phyloP scores from a whole-genome alignment of 2,329 filamentous ascomycete species.

The Cordyceps militaris region DNA sequence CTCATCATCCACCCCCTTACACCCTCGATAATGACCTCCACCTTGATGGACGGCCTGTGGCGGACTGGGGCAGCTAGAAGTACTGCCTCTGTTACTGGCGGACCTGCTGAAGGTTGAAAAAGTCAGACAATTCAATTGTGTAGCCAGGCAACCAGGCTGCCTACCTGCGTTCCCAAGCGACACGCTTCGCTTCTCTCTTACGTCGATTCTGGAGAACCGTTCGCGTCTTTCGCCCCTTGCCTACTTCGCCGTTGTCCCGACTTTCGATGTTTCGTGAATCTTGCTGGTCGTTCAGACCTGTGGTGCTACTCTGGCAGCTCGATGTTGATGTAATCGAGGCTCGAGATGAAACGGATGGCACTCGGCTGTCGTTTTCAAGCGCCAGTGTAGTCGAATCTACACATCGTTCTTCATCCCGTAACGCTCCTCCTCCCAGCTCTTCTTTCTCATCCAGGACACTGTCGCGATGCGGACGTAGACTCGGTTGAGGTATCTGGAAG shows the following conservation, averaged over 20 bases:
- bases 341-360: conserved; percentile 2
- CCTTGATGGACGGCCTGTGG: conserved; percentile 17
- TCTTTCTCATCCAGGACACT: not conserved
- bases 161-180: conserved; percentile 8
- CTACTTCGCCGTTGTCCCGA: too few species aligned
- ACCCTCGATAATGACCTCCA: conserved; percentile 1
- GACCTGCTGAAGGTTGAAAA: not conserved
- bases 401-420: not conserved
- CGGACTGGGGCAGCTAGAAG: not conserved
- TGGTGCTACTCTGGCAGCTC: not conserved
- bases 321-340: conserved; percentile 2
- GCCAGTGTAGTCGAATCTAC: not conserved
- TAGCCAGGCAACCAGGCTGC: not conserved
- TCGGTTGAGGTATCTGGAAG: not conserved
- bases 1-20: not conserved
- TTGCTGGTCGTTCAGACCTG: not conserved
- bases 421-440: not conserved
- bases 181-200: not conserved
- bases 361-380: conserved; percentile 2
- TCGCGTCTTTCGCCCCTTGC: not conserved
- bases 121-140: not conserved
- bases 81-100: not conserved
- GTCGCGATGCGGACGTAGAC: not conserved
- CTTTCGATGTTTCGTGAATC: not conserved
- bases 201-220: not conserved